phyloP scores from a whole-genome alignment of 2,329 filamentous ascomycete genomes.

The Colletotrichum caudatum region DNA sequence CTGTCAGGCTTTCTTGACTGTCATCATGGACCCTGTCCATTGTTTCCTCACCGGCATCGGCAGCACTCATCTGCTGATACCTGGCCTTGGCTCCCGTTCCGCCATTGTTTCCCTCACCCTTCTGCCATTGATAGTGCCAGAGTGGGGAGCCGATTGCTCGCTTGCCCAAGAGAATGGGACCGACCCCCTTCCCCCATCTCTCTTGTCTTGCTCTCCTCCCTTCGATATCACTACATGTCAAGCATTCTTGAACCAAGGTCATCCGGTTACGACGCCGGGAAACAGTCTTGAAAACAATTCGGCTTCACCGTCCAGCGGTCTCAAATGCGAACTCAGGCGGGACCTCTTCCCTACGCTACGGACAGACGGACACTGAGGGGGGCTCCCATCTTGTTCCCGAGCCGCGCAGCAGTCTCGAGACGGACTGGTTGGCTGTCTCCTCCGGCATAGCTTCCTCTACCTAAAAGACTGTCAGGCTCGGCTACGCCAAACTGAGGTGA shows the following conservation, averaged over 20 bases:
- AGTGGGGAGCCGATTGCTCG: not conserved
- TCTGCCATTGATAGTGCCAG: not conserved
- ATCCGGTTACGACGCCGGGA: not conserved
- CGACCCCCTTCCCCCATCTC: not conserved
- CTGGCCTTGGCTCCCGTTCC: not conserved
- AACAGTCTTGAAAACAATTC: not conserved
- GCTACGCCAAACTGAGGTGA: conserved; percentile 6
- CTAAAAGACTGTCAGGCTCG: not conserved
- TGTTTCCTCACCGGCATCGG: not conserved
- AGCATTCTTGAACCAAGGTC: not conserved
- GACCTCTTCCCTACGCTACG: not conserved
- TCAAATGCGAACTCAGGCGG: not conserved
- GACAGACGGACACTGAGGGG: not conserved
- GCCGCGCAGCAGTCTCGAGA: not conserved
- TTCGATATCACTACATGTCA: not conserved
- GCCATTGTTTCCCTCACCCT: not conserved
- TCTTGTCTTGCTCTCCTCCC: not conserved
- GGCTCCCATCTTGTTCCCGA: not conserved
- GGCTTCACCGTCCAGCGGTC: not conserved
- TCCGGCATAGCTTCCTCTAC: not conserved
- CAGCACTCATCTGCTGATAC: not conserved
- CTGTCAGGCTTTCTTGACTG: not conserved
- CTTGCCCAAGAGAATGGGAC: not conserved
- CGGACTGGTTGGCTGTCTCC: not conserved
- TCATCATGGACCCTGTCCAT: not conserved